Evolutionary conservation across 106 monocot species (phyloP).

Genomic region (Apostasia shenzhenica): DNA sequence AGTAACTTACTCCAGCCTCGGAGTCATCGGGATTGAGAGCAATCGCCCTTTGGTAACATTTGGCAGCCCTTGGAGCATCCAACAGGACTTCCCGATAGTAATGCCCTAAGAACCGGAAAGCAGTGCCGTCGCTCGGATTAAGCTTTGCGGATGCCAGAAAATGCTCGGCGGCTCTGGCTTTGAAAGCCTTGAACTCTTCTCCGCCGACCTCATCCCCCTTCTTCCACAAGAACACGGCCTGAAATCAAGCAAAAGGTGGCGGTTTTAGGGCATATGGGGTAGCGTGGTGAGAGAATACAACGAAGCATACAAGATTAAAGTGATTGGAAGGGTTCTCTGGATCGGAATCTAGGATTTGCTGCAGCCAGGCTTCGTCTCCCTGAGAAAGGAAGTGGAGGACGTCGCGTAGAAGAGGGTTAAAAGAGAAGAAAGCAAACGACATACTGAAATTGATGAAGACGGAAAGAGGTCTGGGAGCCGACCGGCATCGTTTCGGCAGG

Average conservation of each 20-base stretch:
- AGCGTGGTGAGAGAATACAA: background rate
- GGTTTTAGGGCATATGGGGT: background rate
- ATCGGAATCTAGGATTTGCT: constrained; percentile 57
- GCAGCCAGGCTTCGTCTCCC: constrained; percentile 25
- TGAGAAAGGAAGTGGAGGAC: constrained; percentile 5
- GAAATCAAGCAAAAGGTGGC: constrained; percentile 1
- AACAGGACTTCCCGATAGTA: constrained; percentile 42
- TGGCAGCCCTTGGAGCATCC: constrained; percentile 65
- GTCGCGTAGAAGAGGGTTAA: background rate
- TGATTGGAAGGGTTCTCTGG: constrained; percentile 61
- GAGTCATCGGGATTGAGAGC: constrained; percentile 54
- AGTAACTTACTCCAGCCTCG: constrained; percentile 77
- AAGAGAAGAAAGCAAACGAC: background rate
- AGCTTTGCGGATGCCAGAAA: constrained; percentile 78
- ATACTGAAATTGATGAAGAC: background rate
- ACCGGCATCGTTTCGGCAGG: too few relatives aligned
- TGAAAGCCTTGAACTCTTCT: constrained; percentile 33
- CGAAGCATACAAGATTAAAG: constrained; percentile 50
- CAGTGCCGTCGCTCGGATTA: constrained; percentile 51
- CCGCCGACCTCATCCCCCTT: constrained; percentile 32
- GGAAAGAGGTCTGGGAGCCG: background rate
- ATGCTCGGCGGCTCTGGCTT: constrained; percentile 52
- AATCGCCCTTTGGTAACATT: constrained; percentile 91
- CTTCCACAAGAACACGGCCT: constrained; percentile 64
- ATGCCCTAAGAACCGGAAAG: constrained; percentile 73